phyloP scores from a whole-genome alignment of 768 basidiomycete genomes.

The Leccinum imitatum region DNA sequence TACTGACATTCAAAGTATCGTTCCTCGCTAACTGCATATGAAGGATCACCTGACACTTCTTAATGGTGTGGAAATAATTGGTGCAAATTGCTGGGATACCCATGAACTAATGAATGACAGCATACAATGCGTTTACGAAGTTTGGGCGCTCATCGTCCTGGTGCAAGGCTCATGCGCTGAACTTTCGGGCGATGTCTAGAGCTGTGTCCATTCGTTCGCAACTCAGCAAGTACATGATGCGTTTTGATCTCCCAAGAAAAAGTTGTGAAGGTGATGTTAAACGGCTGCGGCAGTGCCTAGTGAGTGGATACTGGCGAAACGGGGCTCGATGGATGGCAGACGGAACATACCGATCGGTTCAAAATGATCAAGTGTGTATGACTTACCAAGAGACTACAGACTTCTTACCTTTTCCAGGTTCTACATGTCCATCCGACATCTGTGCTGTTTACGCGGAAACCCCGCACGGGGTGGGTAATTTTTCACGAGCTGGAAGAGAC shows the following conservation, averaged over 20 bases:
- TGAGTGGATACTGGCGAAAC: conserved; percentile 92
- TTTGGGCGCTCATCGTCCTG: conserved; percentile 85
- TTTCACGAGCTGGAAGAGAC: conserved; percentile 98
- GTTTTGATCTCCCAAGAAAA: conserved; percentile 77
- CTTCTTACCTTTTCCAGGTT: conserved; percentile 44
- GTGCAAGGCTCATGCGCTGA: conserved; percentile 91
- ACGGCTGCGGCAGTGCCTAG: conserved; percentile 82
- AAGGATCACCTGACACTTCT: conserved; percentile 94
- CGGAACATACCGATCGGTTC: conserved; percentile 87
- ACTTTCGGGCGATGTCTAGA: conserved; percentile 91
- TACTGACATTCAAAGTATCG: conserved; percentile 6
- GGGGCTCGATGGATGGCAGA: conserved; percentile 90
- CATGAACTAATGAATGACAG: conserved; percentile 40
- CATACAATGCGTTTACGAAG: conserved; percentile 88
- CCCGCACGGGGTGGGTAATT: conserved; percentile 89
- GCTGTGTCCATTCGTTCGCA: conserved; percentile 95
- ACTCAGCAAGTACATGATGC: conserved; percentile 90
- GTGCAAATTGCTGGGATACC: background rate
- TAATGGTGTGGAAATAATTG: conserved; percentile 58
- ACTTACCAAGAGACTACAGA: conserved; percentile 53
- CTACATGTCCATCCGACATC: conserved; percentile 93
- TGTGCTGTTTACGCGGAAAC: conserved; percentile 90
- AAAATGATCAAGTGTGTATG: conserved; percentile 46
- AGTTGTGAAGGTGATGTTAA: conserved; percentile 90
- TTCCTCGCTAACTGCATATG: background rate